Conservation (phyloP, 1,284 basidiomycete genomes). For the Phellopilus nigrolimitatus region DNA sequence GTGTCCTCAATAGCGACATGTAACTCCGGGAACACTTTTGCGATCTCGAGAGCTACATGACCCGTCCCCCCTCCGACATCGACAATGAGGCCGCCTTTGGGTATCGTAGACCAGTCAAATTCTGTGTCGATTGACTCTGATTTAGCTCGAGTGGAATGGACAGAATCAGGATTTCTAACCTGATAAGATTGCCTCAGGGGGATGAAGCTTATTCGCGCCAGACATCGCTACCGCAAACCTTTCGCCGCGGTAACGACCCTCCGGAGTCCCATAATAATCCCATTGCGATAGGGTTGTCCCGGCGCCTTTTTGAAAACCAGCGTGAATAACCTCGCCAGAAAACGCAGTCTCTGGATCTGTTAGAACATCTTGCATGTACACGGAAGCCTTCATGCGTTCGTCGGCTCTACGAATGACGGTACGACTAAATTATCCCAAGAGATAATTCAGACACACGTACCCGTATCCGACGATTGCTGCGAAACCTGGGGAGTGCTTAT, state of each 20-base stretch:
- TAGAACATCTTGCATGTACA: slow-evolving; percentile 33
- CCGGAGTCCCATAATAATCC: slow-evolving; percentile 28
- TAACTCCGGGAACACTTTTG: slow-evolving; percentile 15
- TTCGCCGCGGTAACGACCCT: slow-evolving; percentile 26
- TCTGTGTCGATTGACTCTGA: background rate
- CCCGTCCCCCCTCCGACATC: slow-evolving; percentile 25
- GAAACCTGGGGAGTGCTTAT: slow-evolving; percentile 12
- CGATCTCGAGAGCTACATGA: slow-evolving; percentile 19
- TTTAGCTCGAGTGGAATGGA: background rate
- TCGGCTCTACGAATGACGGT: slow-evolving; percentile 25
- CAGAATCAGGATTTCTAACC: background rate
- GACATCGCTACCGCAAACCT: slow-evolving; percentile 34
- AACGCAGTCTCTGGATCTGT: slow-evolving; percentile 29
- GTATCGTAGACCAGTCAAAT: slow-evolving; percentile 18
- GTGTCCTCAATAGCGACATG: slow-evolving; percentile 24
- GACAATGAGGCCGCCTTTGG: slow-evolving; percentile 18
- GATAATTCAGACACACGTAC: background rate
- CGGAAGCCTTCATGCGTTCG: slow-evolving; percentile 30
- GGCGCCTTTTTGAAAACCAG: slow-evolving; percentile 31
- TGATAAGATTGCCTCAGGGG: slow-evolving; percentile 16
- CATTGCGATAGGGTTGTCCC: slow-evolving; percentile 27
- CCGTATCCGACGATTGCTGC: slow-evolving; percentile 16
- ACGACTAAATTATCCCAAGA: background rate
- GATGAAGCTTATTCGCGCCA: slow-evolving; percentile 26
- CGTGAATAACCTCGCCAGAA: slow-evolving; percentile 27